Base-by-base conservation (phyloP, 164 flowering plant species). In the Litsea cubeba region DNA sequence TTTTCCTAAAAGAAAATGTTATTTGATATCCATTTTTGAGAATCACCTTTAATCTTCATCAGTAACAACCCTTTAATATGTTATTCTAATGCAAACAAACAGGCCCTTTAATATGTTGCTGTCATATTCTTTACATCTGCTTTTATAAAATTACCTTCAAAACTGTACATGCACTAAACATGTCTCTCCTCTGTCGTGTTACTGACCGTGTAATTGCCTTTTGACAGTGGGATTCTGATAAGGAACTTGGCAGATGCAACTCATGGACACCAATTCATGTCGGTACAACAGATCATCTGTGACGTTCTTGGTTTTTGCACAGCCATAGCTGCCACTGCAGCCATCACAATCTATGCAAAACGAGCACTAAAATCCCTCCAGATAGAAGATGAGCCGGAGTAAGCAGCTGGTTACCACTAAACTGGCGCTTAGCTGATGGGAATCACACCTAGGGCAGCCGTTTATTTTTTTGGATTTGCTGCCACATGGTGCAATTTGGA, bases 231-330 rank as follows among this genome's bases (percentile, higher is more conserved):
- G 32, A 91, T 89, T 77, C 72, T 95, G 65, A 87, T 95, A 69
- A 76, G 80, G 68, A 83, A 91, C 6, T 72, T 95, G 75, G 98
- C 97, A 0, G 92, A 95, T 82, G 98, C 94, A 46, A 82, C 92
- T 46, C 79, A 85, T 12, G 87, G 87, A 14, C 73, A 69, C 28
- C 86, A 69, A 40, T 49, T 82, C 57, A 82, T 95, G 14, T 81
- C 95, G 23, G 85, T 87, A 12, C 76, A 83, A 12, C 93, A 95
- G 77, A 85, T 90, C 51, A 57, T 89, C 62, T 81, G 84, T 76
- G 88, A 85, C 73, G 82, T 82, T 35, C 25, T 84, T 72, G 98
- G 97, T 6, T 87, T 95, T 60, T 76, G 79, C 73, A 80, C 79
- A 4, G 82, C 94, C 2, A 78, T 88, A 18, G 85, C 79, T 40